A percentile compares a stretch with the other conserved stretches of the same genome.
Conservation (phyloP, 495 filamentous ascomycete species). For the Beverwykella pulmonaria region DNA sequence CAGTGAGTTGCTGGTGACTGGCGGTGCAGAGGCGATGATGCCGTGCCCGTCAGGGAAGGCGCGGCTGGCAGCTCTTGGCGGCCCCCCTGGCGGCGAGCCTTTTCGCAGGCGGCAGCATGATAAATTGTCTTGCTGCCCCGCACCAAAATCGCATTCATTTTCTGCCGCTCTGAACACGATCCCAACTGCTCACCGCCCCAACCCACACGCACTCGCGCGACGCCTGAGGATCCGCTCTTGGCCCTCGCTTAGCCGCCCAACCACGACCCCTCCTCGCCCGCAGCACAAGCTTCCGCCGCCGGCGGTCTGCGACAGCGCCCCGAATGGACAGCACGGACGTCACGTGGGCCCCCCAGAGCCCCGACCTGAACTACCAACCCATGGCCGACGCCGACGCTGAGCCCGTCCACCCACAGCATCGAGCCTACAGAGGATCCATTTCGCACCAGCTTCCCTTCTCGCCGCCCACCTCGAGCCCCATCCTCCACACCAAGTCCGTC, state of each 20-base stretch:
- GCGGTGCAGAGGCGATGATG: background rate
- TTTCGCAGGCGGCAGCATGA: too few species aligned
- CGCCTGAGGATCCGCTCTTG: background rate
- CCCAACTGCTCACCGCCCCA: too few species aligned
- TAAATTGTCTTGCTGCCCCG: too few species aligned
- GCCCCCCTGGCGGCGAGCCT: too few species aligned
- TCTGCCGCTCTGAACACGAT: too few species aligned
- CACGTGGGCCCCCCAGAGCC: constrained; percentile 43
- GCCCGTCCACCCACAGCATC: constrained; percentile 41
- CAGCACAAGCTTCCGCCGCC: background rate
- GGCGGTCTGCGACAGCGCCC: background rate
- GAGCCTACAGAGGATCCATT: constrained; percentile 41
- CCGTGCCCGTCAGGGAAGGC: too few species aligned
- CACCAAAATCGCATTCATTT: too few species aligned
- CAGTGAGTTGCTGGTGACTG: background rate
- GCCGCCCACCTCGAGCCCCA: constrained; percentile 27
- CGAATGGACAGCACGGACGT: constrained; percentile 40
- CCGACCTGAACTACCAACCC: constrained; percentile 42
- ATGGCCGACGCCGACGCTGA: constrained; percentile 25
- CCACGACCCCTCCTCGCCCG: background rate
- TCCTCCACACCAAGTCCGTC: constrained; percentile 5
- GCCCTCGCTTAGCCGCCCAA: constrained; percentile 2
- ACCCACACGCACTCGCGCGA: background rate
- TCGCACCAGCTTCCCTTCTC: constrained; percentile 35
- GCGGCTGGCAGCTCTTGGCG: too few species aligned